phyloP scores from a whole-genome alignment of 2,329 filamentous ascomycete genomes.

The Bretziella fagacearum region DNA sequence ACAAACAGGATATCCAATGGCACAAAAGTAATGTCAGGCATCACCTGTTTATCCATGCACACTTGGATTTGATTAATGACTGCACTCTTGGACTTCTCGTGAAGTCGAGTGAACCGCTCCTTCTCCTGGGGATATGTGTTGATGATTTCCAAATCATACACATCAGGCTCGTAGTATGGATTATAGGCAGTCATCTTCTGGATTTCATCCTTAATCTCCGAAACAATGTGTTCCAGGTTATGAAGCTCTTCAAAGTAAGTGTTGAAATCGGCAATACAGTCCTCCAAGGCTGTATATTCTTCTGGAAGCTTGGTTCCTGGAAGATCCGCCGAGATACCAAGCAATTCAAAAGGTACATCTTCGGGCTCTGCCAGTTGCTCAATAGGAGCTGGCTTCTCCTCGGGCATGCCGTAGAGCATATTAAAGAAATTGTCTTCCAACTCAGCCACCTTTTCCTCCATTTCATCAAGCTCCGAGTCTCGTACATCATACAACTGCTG shows the following conservation, averaged over 20 bases:
- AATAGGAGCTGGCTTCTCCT: conserved; percentile 9
- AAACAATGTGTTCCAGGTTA: conserved; percentile 22
- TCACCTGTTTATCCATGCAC: conserved; percentile 27
- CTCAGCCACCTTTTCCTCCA: conserved; percentile 22
- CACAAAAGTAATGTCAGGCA: conserved; percentile 24
- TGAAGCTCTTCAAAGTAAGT: conserved; percentile 31
- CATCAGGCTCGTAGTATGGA: conserved; percentile 17
- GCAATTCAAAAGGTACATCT: conserved; percentile 21
- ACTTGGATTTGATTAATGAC: conserved; percentile 21
- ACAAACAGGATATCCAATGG: conserved; percentile 4
- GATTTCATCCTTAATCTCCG: not conserved
- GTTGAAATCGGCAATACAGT: conserved; percentile 28
- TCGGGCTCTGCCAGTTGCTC: not conserved
- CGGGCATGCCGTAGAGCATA: conserved; percentile 17
- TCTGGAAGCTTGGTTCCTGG: conserved; percentile 19
- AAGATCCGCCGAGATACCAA: conserved; percentile 23
- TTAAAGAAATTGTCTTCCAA: conserved; percentile 23
- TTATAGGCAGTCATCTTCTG: conserved; percentile 1
- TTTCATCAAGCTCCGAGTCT: conserved; percentile 22
- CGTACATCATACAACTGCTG: conserved; percentile 24
- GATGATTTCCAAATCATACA: conserved; percentile 29
- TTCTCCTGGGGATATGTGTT: conserved; percentile 26
- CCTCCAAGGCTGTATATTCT: conserved; percentile 26
- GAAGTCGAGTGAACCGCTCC: conserved; percentile 21
- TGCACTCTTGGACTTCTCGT: conserved; percentile 21